phyloP scores from a whole-genome alignment of 106 monocot species.

The Dendrobium chrysotoxum region DNA sequence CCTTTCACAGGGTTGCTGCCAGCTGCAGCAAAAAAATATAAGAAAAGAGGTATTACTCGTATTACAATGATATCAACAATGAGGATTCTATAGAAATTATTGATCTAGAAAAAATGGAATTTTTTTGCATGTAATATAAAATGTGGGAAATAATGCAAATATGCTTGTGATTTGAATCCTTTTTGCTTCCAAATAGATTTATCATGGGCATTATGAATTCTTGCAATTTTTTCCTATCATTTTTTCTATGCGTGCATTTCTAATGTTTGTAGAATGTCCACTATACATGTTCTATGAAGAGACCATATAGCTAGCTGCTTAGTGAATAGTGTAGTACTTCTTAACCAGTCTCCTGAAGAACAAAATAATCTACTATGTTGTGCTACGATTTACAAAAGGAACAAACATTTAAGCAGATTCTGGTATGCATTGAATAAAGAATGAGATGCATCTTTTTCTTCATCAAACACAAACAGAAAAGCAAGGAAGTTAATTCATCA shows the following conservation, averaged over 20 bases:
- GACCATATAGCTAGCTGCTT: no score
- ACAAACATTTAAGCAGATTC: no score
- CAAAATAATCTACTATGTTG: no score
- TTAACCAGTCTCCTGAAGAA: no score
- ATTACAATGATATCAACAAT: not conserved
- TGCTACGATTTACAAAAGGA: no score
- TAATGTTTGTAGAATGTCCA: no score
- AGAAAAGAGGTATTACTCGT: not conserved
- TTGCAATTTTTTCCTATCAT: not conserved
- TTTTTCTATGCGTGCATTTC: no score
- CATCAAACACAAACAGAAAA: not conserved
- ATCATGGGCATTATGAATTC: not conserved
- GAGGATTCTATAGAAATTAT: not conserved
- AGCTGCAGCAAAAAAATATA: constrained; percentile 11
- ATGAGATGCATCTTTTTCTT: not conserved
- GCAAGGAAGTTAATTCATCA: not conserved
- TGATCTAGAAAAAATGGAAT: not conserved
- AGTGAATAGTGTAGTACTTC: no score
- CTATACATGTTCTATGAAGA: no score
- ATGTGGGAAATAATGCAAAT: not conserved
- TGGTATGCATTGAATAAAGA: no score
- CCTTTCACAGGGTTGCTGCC: constrained; percentile 37
- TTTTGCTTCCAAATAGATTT: not conserved
- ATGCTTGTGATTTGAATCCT: not conserved
- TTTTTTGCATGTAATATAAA: no score